Evolutionary conservation across 441 rosid species (phyloP), one percentile per base, ranked within the genome.

Genomic region (Adansonia grandidieri): DNA sequence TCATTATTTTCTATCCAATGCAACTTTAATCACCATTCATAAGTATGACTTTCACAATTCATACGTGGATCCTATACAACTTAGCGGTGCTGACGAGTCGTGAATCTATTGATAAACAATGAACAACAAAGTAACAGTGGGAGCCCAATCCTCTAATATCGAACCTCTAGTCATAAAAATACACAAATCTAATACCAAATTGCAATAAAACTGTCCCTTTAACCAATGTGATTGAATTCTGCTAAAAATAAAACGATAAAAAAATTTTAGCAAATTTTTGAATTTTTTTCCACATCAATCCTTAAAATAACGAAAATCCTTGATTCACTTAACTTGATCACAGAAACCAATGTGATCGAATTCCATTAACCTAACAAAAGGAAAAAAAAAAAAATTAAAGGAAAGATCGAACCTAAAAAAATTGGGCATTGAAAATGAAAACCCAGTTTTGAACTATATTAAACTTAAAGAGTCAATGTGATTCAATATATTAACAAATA

Each of bases 311-410:
- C 54, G 37, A 45, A 74, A 47, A 61, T 20, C 45, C 47, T 22
- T 50, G 20, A 11, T 61, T 74, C 69, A 80, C 45, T 44, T 42
- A 80, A 61, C 40, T 57, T 14, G 70, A 74, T 75, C 40, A 37
- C 20, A 32, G 28, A 73, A 67, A 40, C 44, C 63, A 74, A 79
- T 4, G 82, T n/a, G 71, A 71, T 44, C 28, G 65, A 44, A 42
- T 10, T 62, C 6, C 57, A 47, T 45, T 11, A 61, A 74, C 57
- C 70, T 28, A 60, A 14, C 20, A 9, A 17, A 70, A 50, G 58
- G 50, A 47, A 22, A 11, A 13, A 14, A 24, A 24, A 28, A 22
- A 71, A 71, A 20, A 1, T 10, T 67, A 53, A 44, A 56, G 47
- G 17, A 74, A 45, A 7, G 40, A 28, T 28, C 32, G 32, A 28